These are phyloP conservation scores for Exophiala sp. DNA, from an alignment of 2,329 filamentous ascomycete species.

Conservation along the genomic window DNA sequence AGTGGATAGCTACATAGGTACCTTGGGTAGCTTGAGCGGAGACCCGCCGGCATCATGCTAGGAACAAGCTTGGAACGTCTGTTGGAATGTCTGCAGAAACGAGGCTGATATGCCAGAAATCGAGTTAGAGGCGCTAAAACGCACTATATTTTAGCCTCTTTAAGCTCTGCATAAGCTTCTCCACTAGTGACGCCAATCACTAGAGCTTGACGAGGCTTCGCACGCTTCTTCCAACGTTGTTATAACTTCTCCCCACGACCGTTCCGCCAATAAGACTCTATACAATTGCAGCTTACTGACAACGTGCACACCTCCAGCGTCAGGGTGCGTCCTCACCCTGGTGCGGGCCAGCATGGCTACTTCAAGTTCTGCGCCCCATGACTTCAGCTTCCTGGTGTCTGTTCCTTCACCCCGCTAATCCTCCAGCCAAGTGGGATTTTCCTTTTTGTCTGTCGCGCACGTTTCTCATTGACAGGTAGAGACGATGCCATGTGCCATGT, in stretches of 20 bases:
- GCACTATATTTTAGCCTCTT: not conserved
- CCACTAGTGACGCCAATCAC: not conserved
- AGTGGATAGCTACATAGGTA: not conserved
- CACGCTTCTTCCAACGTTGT: not conserved
- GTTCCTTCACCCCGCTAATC: not conserved
- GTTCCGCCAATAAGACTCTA: not conserved
- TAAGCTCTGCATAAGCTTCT: not conserved
- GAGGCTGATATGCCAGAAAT: no score
- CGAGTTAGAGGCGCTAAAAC: not conserved
- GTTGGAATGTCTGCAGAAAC: not conserved
- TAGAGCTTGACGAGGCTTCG: not conserved
- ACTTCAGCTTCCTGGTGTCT: no score
- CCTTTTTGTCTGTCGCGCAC: not conserved
- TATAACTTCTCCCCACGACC: not conserved
- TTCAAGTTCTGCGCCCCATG: no score
- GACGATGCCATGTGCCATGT: not conserved
- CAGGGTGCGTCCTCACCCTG: not conserved
- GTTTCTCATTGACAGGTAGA: constrained; percentile 11
- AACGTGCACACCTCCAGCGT: not conserved
- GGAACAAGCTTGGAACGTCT: not conserved
- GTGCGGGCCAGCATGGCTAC: no score
- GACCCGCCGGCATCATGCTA: no score
- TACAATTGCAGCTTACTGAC: constrained; percentile 4
- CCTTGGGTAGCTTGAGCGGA: not conserved
- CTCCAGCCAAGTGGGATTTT: constrained; percentile 3